phyloP scores from a whole-genome alignment of 2,329 filamentous ascomycete species.

The Arthrobotrys musiformis region DNA sequence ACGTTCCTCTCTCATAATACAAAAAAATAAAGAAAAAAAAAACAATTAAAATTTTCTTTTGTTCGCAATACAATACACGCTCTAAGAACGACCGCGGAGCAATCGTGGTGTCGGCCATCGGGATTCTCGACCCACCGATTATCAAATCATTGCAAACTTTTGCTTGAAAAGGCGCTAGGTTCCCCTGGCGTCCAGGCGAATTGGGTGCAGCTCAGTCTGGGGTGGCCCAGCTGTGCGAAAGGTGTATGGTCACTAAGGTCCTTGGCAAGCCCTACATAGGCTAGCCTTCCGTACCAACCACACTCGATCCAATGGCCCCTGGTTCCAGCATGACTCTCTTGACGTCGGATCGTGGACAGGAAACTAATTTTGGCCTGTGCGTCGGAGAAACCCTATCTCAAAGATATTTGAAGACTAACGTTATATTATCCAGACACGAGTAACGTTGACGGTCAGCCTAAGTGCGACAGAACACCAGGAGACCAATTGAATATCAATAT shows the following conservation, averaged over 20 bases:
- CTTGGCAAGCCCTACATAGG: slow-evolving; percentile 41
- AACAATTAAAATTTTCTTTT: slow-evolving; percentile 18
- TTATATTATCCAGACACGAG: neutral
- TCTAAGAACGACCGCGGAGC: neutral
- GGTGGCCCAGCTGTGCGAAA: too few species aligned
- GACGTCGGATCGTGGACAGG: slow-evolving; percentile 1
- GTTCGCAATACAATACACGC: neutral
- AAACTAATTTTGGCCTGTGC: slow-evolving; percentile 35
- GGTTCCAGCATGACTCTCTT: slow-evolving; percentile 39
- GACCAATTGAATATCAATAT: too few species aligned
- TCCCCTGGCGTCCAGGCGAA: slow-evolving; percentile 10
- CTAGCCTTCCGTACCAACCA: slow-evolving; percentile 27
- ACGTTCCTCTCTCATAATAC: too few species aligned
- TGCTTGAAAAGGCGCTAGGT: slow-evolving; percentile 24
- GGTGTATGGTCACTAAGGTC: neutral
- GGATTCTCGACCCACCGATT: slow-evolving; percentile 29
- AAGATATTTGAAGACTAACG: neutral
- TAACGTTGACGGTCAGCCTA: neutral
- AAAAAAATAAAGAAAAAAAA: slow-evolving; percentile 10
- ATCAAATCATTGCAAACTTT: slow-evolving; percentile 38
- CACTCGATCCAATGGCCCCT: slow-evolving; percentile 18
- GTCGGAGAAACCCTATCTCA: slow-evolving; percentile 44
- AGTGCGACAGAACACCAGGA: neutral
- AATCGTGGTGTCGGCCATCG: slow-evolving; percentile 22
- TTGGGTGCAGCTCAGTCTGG: neutral